A percentile compares a stretch with the other conserved stretches of the same genome.
Conservation (phyloP, 164 flowering plant species). For the Kalanchoe fedtschenkoi region DNA sequence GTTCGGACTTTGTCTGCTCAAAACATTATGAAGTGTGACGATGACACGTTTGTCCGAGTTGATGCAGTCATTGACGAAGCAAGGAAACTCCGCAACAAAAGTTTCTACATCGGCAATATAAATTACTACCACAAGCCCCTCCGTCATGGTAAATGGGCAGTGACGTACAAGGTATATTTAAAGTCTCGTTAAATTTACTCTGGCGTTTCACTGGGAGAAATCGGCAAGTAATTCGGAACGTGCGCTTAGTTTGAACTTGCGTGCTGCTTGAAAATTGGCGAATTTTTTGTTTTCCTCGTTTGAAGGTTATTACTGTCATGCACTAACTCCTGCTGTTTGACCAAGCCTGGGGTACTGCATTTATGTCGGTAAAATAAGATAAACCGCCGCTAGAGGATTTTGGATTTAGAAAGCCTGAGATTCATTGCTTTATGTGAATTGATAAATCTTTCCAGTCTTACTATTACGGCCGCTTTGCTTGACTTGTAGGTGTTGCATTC, state of each 20-base stretch:
- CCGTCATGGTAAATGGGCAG: slow-evolving; percentile 74
- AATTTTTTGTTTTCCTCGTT: no score
- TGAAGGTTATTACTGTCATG: no score
- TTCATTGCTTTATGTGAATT: background rate
- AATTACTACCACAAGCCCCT: slow-evolving; percentile 58
- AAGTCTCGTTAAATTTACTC: background rate
- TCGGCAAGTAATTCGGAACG: no score
- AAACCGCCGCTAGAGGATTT: no score
- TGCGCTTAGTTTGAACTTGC: no score
- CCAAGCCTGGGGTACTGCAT: no score
- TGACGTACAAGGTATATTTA: slow-evolving; percentile 47
- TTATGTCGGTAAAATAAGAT: no score
- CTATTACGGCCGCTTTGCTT: background rate
- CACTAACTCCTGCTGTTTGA: no score
- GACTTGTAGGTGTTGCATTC: no score
- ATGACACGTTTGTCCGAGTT: slow-evolving; percentile 63
- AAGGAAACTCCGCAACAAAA: slow-evolving; percentile 20
- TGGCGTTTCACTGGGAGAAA: no score
- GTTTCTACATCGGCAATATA: slow-evolving; percentile 53
- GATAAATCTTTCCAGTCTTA: no score
- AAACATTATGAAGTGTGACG: slow-evolving; percentile 66
- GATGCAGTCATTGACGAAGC: slow-evolving; percentile 38
- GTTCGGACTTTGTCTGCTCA: slow-evolving; percentile 37
- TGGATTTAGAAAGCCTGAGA: background rate
- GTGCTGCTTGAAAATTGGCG: no score